Conservation (phyloP, 75 land plant species). For the Ceratopteris richardii region DNA sequence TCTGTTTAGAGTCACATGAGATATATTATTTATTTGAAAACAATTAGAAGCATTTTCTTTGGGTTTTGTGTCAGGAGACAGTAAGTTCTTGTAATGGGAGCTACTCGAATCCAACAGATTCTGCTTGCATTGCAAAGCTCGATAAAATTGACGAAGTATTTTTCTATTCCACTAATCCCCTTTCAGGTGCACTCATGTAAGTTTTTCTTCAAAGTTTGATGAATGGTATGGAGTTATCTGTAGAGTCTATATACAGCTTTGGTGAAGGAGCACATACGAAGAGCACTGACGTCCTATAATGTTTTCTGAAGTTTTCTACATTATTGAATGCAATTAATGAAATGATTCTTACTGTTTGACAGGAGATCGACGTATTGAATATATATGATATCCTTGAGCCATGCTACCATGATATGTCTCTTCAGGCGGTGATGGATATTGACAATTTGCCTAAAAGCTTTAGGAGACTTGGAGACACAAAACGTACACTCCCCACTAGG, state of each 20-base stretch:
- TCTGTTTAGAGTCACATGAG: too few relatives aligned
- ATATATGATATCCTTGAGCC: slow-evolving; percentile 83
- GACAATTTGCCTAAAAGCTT: slow-evolving; percentile 57
- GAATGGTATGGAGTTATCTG: too few relatives aligned
- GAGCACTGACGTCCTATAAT: too few relatives aligned
- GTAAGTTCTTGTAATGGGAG: slow-evolving; percentile 41
- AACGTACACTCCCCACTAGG: slow-evolving; percentile 50
- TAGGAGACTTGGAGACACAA: slow-evolving; percentile 55
- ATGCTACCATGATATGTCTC: slow-evolving; percentile 47
- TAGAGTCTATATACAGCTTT: too few relatives aligned
- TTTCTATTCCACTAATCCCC: background rate
- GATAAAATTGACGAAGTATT: slow-evolving; percentile 34
- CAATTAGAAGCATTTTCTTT: too few relatives aligned
- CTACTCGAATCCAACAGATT: slow-evolving; percentile 44
- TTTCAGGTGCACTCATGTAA: too few relatives aligned
- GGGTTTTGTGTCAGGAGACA: slow-evolving; percentile 36
- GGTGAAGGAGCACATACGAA: too few relatives aligned
- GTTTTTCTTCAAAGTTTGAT: too few relatives aligned
- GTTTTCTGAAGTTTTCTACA: too few relatives aligned
- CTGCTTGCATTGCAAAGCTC: slow-evolving; percentile 31
- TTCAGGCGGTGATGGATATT: slow-evolving; percentile 2
- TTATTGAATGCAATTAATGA: too few relatives aligned
- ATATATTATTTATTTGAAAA: too few relatives aligned
- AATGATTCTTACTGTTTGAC: too few relatives aligned
- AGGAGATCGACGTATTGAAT: slow-evolving; percentile 50